Conservation (phyloP, 2,329 filamentous ascomycete species). For the Decorospora gaudefroyi region DNA sequence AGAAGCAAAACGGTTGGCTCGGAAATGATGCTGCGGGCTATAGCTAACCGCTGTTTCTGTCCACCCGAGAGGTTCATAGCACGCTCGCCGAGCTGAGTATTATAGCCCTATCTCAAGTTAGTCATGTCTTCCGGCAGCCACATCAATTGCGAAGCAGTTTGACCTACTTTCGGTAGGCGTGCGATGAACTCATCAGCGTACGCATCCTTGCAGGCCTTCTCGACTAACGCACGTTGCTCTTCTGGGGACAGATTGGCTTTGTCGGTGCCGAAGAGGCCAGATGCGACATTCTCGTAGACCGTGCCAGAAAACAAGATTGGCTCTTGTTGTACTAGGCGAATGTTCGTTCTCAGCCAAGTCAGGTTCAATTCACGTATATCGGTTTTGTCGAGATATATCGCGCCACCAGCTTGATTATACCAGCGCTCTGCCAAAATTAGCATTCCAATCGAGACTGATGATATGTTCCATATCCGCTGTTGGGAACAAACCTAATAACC, state of each 20-base stretch:
- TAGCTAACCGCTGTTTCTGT: constrained; percentile 94
- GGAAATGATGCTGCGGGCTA: constrained; percentile 84
- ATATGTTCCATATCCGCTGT: constrained; percentile 36
- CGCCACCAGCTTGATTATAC: constrained; percentile 42
- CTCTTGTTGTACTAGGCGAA: constrained; percentile 89
- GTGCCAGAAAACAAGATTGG: constrained; percentile 86
- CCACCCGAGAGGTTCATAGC: constrained; percentile 90
- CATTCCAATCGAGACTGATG: constrained; percentile 62
- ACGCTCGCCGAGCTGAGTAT: constrained; percentile 90
- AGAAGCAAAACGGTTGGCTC: constrained; percentile 88
- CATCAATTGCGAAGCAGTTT: constrained; percentile 2
- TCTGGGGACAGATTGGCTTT: constrained; percentile 59
- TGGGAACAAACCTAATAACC: constrained; percentile 55
- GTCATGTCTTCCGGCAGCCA: not conserved
- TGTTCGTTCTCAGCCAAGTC: constrained; percentile 87
- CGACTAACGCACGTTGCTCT: constrained; percentile 71
- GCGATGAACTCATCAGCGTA: constrained; percentile 92
- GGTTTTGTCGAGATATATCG: constrained; percentile 44
- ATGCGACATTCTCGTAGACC: constrained; percentile 83
- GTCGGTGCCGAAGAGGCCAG: constrained; percentile 72
- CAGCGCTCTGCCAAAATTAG: constrained; percentile 57
- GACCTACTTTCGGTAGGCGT: constrained; percentile 54
- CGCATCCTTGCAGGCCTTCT: constrained; percentile 83
- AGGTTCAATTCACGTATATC: constrained; percentile 82
- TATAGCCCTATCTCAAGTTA: constrained; percentile 72